Base-by-base conservation (phyloP, 371 early-diverging fungal genomes). In the Circinella minor region DNA sequence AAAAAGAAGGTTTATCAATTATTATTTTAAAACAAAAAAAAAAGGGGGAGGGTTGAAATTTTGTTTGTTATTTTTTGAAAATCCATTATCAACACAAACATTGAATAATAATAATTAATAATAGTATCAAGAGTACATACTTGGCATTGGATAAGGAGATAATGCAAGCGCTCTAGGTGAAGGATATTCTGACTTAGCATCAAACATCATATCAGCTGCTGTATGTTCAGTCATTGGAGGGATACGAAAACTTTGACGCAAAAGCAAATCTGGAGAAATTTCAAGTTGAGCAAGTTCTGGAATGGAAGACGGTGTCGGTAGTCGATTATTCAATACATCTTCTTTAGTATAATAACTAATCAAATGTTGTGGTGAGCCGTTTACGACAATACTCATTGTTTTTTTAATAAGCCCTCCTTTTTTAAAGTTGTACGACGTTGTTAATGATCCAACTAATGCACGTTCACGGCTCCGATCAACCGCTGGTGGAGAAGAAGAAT, bases 311-410 rank as follows among this genome's bases (percentile, higher is more conserved):
- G 90, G 90, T 1, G 85, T 87, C 4, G 76, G 78, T 34, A 90
- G 72, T 38, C 70, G 77, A 20, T 81, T 68, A 4, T 75, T 74
- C 8, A 88, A 71, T 2, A 92, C 89, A 69, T 94, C 92, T n/a
- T 91, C 89, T 72, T 90, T 89, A 51, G 88, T 86, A 75, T 94
- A 94, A 74, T 95, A 95, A 68, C 92, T 93, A 57, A 95, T 91
- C 69, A 95, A 77, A 65, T 94, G 95, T 69, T 93, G 91, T 57
- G 85, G 85, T 46, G 85, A 82, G 39, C 92, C 92, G 71, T 93
- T 88, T 46, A 88, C 80, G 65, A 90, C 89, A 55, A 94, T 86
- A 27, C 93, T 93, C 77, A 95, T 85, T 4, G 95, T 90, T 78
- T 94, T 93, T 72, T 95, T 95, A 68, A 94, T 91, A 7, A 95